phyloP scores from a whole-genome alignment of 768 basidiomycete species.

The Psilocybe azurescens region DNA sequence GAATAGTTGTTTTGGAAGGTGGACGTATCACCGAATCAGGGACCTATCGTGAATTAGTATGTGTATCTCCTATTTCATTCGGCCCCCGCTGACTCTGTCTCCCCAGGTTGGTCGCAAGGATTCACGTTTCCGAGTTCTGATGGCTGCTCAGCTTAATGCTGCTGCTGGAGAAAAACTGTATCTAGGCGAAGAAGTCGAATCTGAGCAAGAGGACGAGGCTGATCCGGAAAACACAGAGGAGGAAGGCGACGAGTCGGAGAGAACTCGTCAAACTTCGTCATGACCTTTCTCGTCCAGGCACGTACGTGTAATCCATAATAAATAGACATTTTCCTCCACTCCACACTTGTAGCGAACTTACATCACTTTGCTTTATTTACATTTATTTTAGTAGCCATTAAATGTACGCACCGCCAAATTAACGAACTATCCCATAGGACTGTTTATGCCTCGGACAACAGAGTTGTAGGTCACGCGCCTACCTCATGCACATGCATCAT shows the following conservation, averaged over 20 bases:
- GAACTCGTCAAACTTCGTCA: constrained; percentile 3
- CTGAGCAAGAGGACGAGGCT: constrained; percentile 17
- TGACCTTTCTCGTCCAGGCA: constrained; percentile 8
- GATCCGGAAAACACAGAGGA: constrained; percentile 17
- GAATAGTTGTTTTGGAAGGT: constrained; percentile 89
- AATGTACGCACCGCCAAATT: constrained; percentile 4
- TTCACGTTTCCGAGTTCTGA: constrained; percentile 84
- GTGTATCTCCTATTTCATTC: constrained; percentile 23
- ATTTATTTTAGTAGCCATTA: constrained; percentile 19
- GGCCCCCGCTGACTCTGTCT: not conserved
- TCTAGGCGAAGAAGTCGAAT: constrained; percentile 3
- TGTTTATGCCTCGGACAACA: constrained; percentile 1
- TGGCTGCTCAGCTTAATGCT: constrained; percentile 87
- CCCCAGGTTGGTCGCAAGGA: constrained; percentile 64
- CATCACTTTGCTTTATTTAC: constrained; percentile 21
- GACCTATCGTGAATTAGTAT: constrained; percentile 76
- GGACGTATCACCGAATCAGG: constrained; percentile 85
- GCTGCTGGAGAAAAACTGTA: constrained; percentile 36
- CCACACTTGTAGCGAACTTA: constrained; percentile 19
- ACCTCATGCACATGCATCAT: constrained; percentile 4
- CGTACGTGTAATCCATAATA: constrained; percentile 21
- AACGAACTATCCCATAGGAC: constrained; percentile 2
- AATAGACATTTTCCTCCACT: constrained; percentile 12
- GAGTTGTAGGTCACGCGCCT: constrained; percentile 4
- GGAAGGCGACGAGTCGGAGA: constrained; percentile 1